Evolutionary conservation across 202 grass and related monocot species (phyloP).

Genomic region (Zoysia matrella): DNA sequence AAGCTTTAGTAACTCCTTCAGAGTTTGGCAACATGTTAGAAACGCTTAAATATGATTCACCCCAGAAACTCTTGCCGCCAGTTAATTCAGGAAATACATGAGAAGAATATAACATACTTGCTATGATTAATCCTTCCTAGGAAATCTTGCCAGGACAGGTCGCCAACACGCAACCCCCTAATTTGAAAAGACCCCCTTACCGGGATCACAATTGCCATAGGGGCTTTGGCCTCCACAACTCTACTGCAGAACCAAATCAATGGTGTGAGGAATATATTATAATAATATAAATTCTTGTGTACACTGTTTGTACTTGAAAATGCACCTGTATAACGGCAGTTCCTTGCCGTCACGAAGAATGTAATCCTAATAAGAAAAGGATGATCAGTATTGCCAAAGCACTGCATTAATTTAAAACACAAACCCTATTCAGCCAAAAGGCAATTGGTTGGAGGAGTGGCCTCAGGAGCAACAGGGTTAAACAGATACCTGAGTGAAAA

Average conservation of each 20-base stretch:
- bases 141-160: slow-evolving; percentile 93
- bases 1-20: neutral
- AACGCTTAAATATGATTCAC: neutral
- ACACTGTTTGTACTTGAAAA: slow-evolving; percentile 24
- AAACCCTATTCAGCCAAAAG: slow-evolving; percentile 18
- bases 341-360: slow-evolving; percentile 89
- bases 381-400: slow-evolving; percentile 20
- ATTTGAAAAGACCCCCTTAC: slow-evolving; percentile 60
- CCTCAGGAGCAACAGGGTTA: slow-evolving; percentile 17
- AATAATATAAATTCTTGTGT: neutral
- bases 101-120: slow-evolving; percentile 50
- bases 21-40: neutral
- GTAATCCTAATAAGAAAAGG: slow-evolving; percentile 76
- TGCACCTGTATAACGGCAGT: slow-evolving; percentile 86
- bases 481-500: slow-evolving; percentile 86
- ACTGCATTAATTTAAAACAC: slow-evolving; percentile 3
- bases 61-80: neutral
- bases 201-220: slow-evolving; percentile 80
- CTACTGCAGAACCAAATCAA: slow-evolving; percentile 70
- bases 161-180: slow-evolving; percentile 64
- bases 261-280: slow-evolving; percentile 46
- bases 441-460: neutral
- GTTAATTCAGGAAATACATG: slow-evolving; percentile 21
- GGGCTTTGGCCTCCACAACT: slow-evolving; percentile 79
- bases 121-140: slow-evolving; percentile 60